A percentile compares a stretch with the other conserved stretches of the same genome.
phyloP scores from a whole-genome alignment of 2,329 filamentous ascomycete species.

The Uncinocarpus reesii region DNA sequence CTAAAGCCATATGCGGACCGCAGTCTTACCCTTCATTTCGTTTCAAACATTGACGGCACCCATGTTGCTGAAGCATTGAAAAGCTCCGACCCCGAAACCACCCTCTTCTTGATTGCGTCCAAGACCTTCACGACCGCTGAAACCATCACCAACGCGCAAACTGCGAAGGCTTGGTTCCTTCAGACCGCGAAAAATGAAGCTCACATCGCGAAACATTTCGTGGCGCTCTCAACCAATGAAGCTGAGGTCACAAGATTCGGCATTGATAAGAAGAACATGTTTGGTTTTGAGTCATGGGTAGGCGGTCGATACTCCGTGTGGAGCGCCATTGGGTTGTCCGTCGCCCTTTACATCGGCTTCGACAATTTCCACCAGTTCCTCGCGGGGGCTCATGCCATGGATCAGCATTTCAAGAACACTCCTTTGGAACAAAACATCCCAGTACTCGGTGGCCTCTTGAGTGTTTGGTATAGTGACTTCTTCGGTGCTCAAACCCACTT shows the following conservation, averaged over 20 bases:
- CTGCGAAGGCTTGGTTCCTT: conserved; percentile 94
- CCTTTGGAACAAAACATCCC: conserved; percentile 94
- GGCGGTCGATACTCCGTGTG: conserved; percentile 97
- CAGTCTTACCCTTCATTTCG: conserved; percentile 86
- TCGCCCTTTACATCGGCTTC: conserved; percentile 88
- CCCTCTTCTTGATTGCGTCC: conserved; percentile 95
- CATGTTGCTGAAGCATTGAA: conserved; percentile 91
- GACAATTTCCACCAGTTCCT: conserved; percentile 98
- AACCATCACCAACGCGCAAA: conserved; percentile 94
- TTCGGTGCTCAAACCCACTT: conserved; percentile 97
- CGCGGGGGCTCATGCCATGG: conserved; percentile 89
- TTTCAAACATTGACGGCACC: conserved; percentile 98
- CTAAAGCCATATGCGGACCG: conserved; percentile 87
- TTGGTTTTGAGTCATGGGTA: conserved; percentile 97
- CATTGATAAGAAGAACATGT: conserved; percentile 99
- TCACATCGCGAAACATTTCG: conserved; percentile 93
- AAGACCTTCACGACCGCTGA: conserved; percentile 99
- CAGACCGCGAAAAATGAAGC: conserved; percentile 63
- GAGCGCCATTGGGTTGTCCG: conserved; percentile 94
- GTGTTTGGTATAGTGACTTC: conserved; percentile 98
- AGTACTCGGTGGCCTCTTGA: conserved; percentile 78
- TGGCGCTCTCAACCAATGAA: conserved; percentile 93
- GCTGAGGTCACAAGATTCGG: conserved; percentile 94
- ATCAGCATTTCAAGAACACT: conserved; percentile 90
- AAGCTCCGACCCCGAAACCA: conserved; percentile 86